A percentile compares a stretch with the other conserved stretches of the same genome.
These are phyloP conservation scores for Stemphylium lycopersici DNA, from an alignment of 2,329 filamentous ascomycete species.

Conservation along the genomic window DNA sequence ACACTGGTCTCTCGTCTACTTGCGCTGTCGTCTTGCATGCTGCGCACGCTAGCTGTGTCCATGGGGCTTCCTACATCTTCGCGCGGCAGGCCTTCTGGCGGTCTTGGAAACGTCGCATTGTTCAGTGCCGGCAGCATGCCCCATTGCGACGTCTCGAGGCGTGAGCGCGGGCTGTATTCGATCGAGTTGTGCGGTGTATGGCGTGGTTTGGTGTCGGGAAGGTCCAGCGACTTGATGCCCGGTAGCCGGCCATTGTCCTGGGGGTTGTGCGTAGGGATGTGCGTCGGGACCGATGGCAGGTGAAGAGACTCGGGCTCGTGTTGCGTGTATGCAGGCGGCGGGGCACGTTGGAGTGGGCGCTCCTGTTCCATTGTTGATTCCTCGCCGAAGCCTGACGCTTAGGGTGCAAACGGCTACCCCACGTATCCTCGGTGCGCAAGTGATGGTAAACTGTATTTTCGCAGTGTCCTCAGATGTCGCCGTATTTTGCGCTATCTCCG, in stretches of 20 bases:
- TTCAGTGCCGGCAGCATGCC: conserved; percentile 34
- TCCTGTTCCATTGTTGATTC: conserved; percentile 38
- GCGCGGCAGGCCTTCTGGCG: conserved; percentile 37
- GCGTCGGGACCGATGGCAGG: conserved; percentile 52
- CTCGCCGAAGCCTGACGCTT: conserved; percentile 1
- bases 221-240: conserved; percentile 53
- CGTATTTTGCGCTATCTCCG: conserved; percentile 11
- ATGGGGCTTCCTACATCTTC: conserved; percentile 52
- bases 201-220: conserved; percentile 39
- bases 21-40: conserved; percentile 45
- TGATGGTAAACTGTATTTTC: background rate
- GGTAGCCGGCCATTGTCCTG: conserved; percentile 46
- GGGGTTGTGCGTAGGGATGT: conserved; percentile 33
- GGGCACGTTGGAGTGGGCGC: conserved; percentile 44
- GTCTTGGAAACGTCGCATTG: conserved; percentile 39
- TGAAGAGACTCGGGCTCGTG: conserved; percentile 51
- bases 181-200: conserved; percentile 38
- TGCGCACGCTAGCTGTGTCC: conserved; percentile 53
- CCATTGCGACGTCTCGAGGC: conserved; percentile 33
- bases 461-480: background rate
- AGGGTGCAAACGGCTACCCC: conserved; percentile 15
- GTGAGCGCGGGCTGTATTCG: conserved; percentile 44
- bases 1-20: conserved; percentile 48
- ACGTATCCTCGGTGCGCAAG: conserved; percentile 9
- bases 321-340: conserved; percentile 53